Base-by-base conservation (phyloP, 495 filamentous ascomycete genomes). In the Penicillium daleae region DNA sequence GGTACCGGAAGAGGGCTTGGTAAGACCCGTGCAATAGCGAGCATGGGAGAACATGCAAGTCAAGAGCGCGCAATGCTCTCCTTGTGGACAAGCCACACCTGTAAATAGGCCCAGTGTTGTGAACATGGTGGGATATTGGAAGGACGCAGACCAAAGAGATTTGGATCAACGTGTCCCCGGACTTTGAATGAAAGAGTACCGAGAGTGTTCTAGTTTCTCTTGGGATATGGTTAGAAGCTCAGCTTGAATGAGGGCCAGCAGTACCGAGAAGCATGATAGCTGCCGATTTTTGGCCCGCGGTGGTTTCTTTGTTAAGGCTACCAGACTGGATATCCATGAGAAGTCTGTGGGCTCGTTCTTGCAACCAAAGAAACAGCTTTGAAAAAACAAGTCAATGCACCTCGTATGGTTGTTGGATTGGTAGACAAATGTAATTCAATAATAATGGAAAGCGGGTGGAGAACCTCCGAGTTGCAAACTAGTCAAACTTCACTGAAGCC, bases 81-180 rank as follows among this genome's bases (percentile, higher is more conserved):
- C 82, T 52, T 84, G 73, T 0, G 90, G 90, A 71, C 91, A 94
- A 31, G 82, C 75, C 29, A 92, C 78, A 29, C 78, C 78, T 65
- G 83, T 86, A 73, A 93, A 90, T 32, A 88, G 75, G 4, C 86
- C 86, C 13, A 89, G 78, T 6, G 89, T 76, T 15, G 83, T 76
- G 66, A 91, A 90, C 90, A 93, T 93, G 6, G 64, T 77, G 59
- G 46, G 27, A 49, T 49, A 22, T 3, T 9, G 48, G 9, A 35
- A 21, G 31, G 32, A 54, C 13, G 62, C 66, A 65, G 51, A 53
- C 62, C 24, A 42, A 65, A 64, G 66, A 73, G 65, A 56, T 35
- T 31, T 51, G 21, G 46, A 27, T 15, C 22, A 48, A 3, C 27
- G 3, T n/a, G 24, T 13, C 24, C 8, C 21, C 44, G 22, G 24